Base-by-base conservation (phyloP, 2,329 filamentous ascomycete genomes). In the Aspergillus fischeri region DNA sequence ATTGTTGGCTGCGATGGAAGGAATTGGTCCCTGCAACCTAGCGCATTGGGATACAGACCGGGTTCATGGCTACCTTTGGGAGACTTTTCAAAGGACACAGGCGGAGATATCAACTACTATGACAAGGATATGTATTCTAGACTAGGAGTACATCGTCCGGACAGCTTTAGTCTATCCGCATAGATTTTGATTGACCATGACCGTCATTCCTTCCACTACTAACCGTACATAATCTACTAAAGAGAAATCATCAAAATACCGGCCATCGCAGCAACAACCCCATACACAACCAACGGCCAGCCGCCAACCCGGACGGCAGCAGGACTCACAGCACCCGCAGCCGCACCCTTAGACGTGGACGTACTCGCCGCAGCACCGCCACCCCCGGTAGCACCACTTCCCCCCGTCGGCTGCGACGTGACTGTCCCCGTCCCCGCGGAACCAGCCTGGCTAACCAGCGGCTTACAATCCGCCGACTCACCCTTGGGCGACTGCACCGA, bases 361-460 rank as follows among this genome's bases (percentile, higher is more conserved):
- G 32, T 38, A 35, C 32, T 35, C 14, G 32, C 32, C 32, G 32
- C 32, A 5, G 14, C 1, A 17, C 32, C 32, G 7, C 32, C 17
- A 17, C 14, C 14, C 0, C 32, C 5, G 14, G 32, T 38, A 3
- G 29, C 0, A 32, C 29, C 29, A 14, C 29, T 32, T 0, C 29
- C 29, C 11, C 63, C 70, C 17, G 66, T 67, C 10, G 60, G 60
- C 51, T 66, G 56, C 25, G 73, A 72, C n/a, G 75, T 75, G n/a
- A 78, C 69, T 14, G 65, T 72, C 21, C 75, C 75, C 4, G 70
- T 75, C 9, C 75, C 75, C 8, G 65, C 70, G 41, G 68, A 65
- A 38, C 74, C 75, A 35, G 77, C 77, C 63, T 77, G 61, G 56
- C 69, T 70, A 56, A 78, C 73, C 58, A 77, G 64, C 0, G 62